These are phyloP conservation scores for Paecilomyces sp. DNA, from an alignment of 2,329 filamentous ascomycete species.

Conservation along the genomic window DNA sequence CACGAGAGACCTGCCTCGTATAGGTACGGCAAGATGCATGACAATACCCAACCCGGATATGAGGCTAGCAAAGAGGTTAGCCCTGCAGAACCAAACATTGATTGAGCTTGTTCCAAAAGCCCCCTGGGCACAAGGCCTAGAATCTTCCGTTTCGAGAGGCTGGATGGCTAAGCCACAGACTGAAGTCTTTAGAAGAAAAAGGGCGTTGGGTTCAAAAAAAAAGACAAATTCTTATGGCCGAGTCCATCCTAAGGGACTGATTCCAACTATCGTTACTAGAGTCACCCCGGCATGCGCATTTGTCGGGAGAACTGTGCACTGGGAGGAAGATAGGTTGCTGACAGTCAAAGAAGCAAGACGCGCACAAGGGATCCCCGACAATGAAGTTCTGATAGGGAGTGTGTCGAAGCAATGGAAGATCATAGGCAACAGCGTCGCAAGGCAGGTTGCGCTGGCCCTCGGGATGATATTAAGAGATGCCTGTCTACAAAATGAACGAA, in stretches of 20 bases:
- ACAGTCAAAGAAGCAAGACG: slow-evolving; percentile 61
- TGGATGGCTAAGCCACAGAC: slow-evolving; percentile 9
- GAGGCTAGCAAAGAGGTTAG: slow-evolving; percentile 41
- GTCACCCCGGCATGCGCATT: slow-evolving; percentile 48
- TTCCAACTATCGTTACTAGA: slow-evolving; percentile 57
- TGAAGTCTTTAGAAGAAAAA: slow-evolving; percentile 24
- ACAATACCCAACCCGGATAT: slow-evolving; percentile 66
- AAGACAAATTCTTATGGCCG: slow-evolving; percentile 14
- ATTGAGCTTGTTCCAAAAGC: slow-evolving; percentile 53
- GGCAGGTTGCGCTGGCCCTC: slow-evolving; percentile 59
- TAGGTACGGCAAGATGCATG: slow-evolving; percentile 54
- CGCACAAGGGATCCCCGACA: slow-evolving; percentile 63
- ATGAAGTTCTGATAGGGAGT: slow-evolving; percentile 61
- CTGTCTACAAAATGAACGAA: slow-evolving; percentile 24
- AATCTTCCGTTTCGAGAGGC: slow-evolving; percentile 7
- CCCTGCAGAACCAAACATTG: slow-evolving; percentile 35
- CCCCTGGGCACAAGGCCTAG: slow-evolving; percentile 23
- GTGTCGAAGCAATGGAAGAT: slow-evolving; percentile 54
- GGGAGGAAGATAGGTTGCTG: slow-evolving; percentile 54
- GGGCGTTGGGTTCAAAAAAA: slow-evolving; percentile 9
- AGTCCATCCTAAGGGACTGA: slow-evolving; percentile 41
- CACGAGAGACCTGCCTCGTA: slow-evolving; percentile 53
- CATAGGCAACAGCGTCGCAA: slow-evolving; percentile 70
- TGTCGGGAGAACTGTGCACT: slow-evolving; percentile 55
- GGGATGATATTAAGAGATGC: slow-evolving; percentile 59